Evolutionary conservation across 805 yeast genomes (phyloP).

Genomic region (Zygosaccharomyces rouxii): DNA sequence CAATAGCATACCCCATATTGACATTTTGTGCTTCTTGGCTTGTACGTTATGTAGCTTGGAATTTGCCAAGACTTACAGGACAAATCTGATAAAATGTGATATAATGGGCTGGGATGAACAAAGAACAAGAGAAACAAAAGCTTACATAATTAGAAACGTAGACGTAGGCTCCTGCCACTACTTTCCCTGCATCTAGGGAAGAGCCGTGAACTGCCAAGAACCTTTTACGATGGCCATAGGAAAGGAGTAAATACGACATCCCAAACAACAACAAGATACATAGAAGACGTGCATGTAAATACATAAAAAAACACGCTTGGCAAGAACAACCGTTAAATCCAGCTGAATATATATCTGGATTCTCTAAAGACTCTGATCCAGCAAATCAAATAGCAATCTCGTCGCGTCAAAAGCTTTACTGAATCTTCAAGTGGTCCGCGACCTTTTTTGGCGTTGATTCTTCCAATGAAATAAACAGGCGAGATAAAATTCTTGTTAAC

Average conservation of each 20-base stretch:
- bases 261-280: neutral
- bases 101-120: too few relatives aligned
- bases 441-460: conserved; percentile 6
- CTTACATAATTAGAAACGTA: too few relatives aligned
- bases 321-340: too few relatives aligned
- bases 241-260: neutral
- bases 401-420: neutral
- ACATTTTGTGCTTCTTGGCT: neutral
- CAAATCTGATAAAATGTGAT: neutral
- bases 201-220: neutral
- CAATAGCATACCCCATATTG: conserved; percentile 19
- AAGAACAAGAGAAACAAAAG: neutral
- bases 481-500: conserved; percentile 5
- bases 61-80: neutral
- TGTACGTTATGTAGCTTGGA: neutral
- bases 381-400: neutral
- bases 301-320: too few relatives aligned
- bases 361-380: neutral
- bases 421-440: neutral
- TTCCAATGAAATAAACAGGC: conserved; percentile 5
- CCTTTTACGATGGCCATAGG: neutral
- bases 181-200: neutral
- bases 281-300: neutral
- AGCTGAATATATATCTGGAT: too few relatives aligned
- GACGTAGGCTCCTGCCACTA: neutral